Evolutionary conservation across 208 protist species (phyloP), one percentile per base, ranked within the genome.

Genomic region (Leishmania major): DNA sequence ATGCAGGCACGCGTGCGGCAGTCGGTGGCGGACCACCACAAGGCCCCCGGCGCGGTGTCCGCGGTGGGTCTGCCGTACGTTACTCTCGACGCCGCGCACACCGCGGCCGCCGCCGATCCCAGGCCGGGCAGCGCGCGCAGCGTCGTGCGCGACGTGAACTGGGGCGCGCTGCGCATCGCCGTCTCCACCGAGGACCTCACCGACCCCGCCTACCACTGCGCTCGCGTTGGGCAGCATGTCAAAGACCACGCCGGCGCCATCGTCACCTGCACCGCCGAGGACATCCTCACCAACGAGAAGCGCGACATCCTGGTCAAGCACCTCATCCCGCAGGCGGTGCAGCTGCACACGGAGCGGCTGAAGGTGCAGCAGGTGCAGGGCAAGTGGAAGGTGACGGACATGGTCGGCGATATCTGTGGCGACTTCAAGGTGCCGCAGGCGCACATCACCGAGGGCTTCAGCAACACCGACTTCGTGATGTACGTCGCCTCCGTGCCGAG

Each of bases 401-500:
- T 87, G 75, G 1, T 0, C 25, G 77, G 1, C 25, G 28, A n/a
- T 0, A 1, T 81, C 5, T 85, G 81, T 6, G 15, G 28, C 5
- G 31, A 59, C 47, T 76, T 81, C 49, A 31, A 53, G 19, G 59
- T 85, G 17, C 76, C 94, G 31, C 8, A 4, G 0, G 19, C 15
- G 7, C 90, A 96, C 83, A 3, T 59, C n/a, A 93, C 78, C 0
- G 53, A 8, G 0, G 92, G 92, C 19, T 82, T 95, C 8, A 67
- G 43, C 19, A 81, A 86, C 60, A 70, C 75, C 17, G 93, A 97
- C 84, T 92, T 94, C 73, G 72, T 96, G 28, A 17, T 97, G 15
- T 96, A 96, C 87, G 87, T 96, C 4, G 66, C 88, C 15, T 77
- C 93, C 2, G 91, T 78, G 10, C 89, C 89, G 19, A 84, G 78